Evolutionary conservation across 2,329 filamentous ascomycete species (phyloP).

Genomic region (Nakataea oryzae): DNA sequence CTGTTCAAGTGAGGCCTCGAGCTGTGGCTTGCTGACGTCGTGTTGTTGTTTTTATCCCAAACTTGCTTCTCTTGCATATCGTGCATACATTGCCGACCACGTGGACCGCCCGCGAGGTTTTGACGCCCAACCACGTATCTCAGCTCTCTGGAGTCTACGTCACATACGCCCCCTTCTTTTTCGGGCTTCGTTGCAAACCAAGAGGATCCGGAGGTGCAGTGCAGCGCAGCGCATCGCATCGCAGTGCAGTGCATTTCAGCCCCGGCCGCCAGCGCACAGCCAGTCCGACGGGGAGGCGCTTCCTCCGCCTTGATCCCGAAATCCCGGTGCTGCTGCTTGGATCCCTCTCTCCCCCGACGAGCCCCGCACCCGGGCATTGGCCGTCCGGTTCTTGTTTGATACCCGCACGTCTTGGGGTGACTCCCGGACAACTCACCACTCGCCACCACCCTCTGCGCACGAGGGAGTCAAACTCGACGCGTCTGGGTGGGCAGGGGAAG

Average conservation of each 20-base stretch:
- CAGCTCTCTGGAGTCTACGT: not conserved
- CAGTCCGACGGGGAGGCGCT: not conserved
- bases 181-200: too few species aligned
- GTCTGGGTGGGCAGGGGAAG: too few species aligned
- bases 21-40: too few species aligned
- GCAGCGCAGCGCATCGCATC: too few species aligned
- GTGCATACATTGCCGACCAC: too few species aligned
- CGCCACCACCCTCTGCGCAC: not conserved
- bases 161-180: not conserved
- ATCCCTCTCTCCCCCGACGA: not conserved
- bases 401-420: too few species aligned
- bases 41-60: not conserved
- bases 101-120: not conserved
- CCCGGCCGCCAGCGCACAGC: too few species aligned
- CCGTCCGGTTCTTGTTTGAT: not conserved
- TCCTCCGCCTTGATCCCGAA: not conserved
- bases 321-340: not conserved
- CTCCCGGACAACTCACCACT: too few species aligned
- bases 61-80: not conserved
- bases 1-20: not conserved
- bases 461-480: too few species aligned
- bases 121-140: not conserved
- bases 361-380: not conserved
- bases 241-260: too few species aligned
- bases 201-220: too few species aligned